Evolutionary conservation across 116 monocot genomes (phyloP).

Genomic region (Trichopus zeylanicus): DNA sequence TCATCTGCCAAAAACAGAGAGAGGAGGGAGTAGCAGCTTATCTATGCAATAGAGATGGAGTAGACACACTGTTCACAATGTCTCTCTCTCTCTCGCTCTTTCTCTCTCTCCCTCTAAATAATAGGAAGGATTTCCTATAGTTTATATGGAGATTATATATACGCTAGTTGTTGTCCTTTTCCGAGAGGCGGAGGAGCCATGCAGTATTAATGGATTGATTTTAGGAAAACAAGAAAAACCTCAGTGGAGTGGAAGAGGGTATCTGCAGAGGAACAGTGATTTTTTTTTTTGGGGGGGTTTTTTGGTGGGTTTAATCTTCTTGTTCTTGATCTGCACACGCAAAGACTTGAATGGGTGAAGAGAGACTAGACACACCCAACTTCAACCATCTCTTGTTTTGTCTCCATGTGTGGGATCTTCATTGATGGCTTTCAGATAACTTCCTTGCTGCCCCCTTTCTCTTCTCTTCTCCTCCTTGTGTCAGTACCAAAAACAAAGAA

Average conservation of each 20-base stretch:
- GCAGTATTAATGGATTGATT: constrained; percentile 18
- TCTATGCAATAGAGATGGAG: constrained; percentile 9
- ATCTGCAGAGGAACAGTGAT: neutral
- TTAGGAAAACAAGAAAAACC: neutral
- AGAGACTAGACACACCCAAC: constrained; percentile 85
- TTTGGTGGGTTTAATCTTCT: constrained; percentile 21
- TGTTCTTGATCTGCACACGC: constrained; percentile 36
- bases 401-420: constrained; percentile 63
- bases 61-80: constrained; percentile 13
- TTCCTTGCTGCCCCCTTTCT: constrained; percentile 29
- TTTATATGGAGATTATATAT: too few species aligned
- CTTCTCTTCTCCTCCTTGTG: constrained; percentile 16
- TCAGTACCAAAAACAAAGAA: constrained; percentile 61
- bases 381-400: constrained; percentile 69
- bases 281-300: too few species aligned
- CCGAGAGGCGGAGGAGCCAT: constrained; percentile 12
- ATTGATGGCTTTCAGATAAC: constrained; percentile 78
- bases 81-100: constrained; percentile 8
- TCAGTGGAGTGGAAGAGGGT: constrained; percentile 1
- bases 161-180: constrained; percentile 22
- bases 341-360: constrained; percentile 92
- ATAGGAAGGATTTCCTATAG: neutral
- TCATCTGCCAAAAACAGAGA: constrained; percentile 69
- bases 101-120: constrained; percentile 17
- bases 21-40: constrained; percentile 6